Evolutionary conservation across 176 grass and related monocot species (phyloP).

Genomic region (Typha latifolia): DNA sequence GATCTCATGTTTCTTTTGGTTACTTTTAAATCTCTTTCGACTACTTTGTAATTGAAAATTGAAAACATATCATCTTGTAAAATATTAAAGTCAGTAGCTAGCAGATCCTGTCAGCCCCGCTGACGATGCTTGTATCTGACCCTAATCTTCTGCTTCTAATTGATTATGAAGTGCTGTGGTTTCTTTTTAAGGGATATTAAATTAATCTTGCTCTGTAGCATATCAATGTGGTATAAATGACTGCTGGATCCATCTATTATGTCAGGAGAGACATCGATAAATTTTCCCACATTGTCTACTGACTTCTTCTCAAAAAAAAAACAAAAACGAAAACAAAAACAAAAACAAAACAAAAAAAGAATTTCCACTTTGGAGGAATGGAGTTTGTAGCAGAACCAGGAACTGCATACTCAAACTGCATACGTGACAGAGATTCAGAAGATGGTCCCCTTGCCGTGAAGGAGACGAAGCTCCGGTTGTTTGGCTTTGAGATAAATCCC

Average conservation of each 20-base stretch:
- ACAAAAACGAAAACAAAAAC: no score
- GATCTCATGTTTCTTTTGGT: background rate
- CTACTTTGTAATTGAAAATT: background rate
- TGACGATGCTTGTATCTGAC: conserved; percentile 3
- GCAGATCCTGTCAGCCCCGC: background rate
- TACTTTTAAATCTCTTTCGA: background rate
- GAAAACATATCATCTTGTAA: background rate
- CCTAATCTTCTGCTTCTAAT: background rate
- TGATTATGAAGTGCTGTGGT: background rate
- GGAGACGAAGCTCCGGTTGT: conserved; percentile 16
- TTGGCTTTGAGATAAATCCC: conserved; percentile 17
- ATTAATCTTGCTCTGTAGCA: background rate
- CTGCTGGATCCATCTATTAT: background rate
- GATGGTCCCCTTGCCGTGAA: background rate
- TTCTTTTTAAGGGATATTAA: background rate
- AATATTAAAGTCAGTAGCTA: background rate
- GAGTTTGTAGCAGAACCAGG: no score
- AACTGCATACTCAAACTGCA: background rate
- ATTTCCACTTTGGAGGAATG: background rate
- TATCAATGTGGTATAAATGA: background rate
- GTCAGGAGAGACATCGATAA: background rate
- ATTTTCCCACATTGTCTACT: background rate
- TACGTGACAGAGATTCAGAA: background rate
- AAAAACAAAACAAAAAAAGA: no score
- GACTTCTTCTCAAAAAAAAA: no score